Evolutionary conservation across 768 basidiomycete genomes (phyloP), one percentile per base, ranked within the genome.

Genomic region (Sistotremastrum niveocremeum): DNA sequence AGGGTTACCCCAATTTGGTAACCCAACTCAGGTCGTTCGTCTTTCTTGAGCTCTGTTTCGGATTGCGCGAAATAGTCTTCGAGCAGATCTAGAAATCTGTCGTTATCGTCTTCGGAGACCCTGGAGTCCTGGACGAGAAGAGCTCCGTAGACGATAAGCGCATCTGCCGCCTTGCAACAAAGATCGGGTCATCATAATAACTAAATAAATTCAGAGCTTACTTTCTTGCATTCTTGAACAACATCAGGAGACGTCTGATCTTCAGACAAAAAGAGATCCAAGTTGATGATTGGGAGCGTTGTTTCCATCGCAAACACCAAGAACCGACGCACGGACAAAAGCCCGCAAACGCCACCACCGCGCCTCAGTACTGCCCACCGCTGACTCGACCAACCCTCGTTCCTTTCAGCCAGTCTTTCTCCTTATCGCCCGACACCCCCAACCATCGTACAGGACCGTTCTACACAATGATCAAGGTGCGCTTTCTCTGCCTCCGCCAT

Each of bases 1-100:
- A 94, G 76, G 4, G 91, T 95, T 4, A 90, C 89, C 2, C 93
- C 91, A 37, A 89, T 80, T 63, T 97, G 93, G 62, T 89, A 97
- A 46, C 84, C 79, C 7, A 87, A 66, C 53, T 95, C 87, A 0
- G 88, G 87, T 11, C 79, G 76, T 58, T 87, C 81, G 51, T 97
- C 93, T 52, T 74, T 69, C 66, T 72, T 68, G 46, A 97, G 66
- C 1, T 67, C 69, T 2, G 65, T 63, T 34, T 69, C 57, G 0
- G 80, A 72, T 59, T 90, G 90, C 5, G 72, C 70, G 57, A 98
- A 98, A 62, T 98, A 98, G 60, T 93, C 88, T 59, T 98, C 93
- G 38, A 93, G 70, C 41, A 94, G 69, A 64, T 95, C 84, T 37
- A 98, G 73, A 60, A 97, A 97, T 8, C 65, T 65, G 32, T 69